Conservation (phyloP, 2,329 filamentous ascomycete genomes). For the Karstenula rhodostoma region DNA sequence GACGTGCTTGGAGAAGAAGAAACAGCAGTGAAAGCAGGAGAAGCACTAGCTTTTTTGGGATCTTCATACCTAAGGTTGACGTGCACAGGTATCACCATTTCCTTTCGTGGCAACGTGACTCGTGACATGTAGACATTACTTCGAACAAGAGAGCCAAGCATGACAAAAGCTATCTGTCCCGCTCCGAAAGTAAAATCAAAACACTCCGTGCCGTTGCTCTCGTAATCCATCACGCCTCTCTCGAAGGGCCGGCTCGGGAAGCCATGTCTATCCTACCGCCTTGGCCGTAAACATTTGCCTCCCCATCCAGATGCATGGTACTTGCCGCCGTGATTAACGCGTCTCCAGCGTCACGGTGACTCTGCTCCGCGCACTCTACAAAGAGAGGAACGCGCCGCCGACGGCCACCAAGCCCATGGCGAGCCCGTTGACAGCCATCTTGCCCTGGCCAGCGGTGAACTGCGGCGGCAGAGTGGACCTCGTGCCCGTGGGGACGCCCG, state of each 20-base stretch:
- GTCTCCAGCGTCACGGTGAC: neutral
- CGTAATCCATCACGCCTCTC: neutral
- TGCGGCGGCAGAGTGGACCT: slow-evolving; percentile 1
- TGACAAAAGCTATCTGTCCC: neutral
- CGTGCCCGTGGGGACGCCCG: neutral
- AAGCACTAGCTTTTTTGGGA: neutral
- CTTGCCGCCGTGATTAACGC: neutral
- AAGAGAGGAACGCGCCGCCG: neutral
- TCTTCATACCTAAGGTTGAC: neutral
- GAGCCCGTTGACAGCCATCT: neutral
- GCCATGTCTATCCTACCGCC: neutral
- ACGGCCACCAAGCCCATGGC: neutral
- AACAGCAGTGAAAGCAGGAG: too few species aligned
- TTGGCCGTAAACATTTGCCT: neutral
- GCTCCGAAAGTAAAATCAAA: neutral
- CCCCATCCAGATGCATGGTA: neutral
- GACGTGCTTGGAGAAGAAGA: too few species aligned
- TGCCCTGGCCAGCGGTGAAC: slow-evolving; percentile 6
- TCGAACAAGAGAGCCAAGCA: neutral
- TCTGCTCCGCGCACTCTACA: neutral
- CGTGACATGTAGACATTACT: neutral
- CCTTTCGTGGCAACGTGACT: neutral
- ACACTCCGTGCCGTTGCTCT: neutral
- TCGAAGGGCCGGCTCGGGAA: slow-evolving; percentile 4
- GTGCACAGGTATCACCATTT: neutral